phyloP scores from a whole-genome alignment of 2,329 filamentous ascomycete genomes.

The Ophiocordyceps camponoti-leonardi region DNA sequence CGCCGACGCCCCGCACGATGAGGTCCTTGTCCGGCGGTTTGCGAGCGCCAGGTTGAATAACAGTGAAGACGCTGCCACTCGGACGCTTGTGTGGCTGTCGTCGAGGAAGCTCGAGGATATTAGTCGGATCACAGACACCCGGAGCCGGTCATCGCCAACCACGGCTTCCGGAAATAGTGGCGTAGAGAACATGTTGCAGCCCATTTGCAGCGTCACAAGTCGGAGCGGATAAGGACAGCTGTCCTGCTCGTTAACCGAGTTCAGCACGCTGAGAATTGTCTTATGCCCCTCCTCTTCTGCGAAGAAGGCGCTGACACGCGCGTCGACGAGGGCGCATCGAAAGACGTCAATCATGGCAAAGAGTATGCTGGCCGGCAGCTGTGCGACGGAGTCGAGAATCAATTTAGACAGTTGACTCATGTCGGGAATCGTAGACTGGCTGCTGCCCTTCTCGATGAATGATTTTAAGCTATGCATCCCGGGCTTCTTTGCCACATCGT shows the following conservation, averaged over 20 bases:
- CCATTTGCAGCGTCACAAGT: slow-evolving; percentile 66
- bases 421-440: slow-evolving; percentile 46
- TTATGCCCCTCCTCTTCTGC: slow-evolving; percentile 54
- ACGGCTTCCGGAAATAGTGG: slow-evolving; percentile 52
- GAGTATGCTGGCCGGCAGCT: slow-evolving; percentile 44
- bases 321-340: slow-evolving; percentile 58
- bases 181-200: slow-evolving; percentile 71
- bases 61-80: slow-evolving; percentile 67
- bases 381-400: slow-evolving; percentile 34
- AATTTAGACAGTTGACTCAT: slow-evolving; percentile 47
- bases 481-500: slow-evolving; percentile 31
- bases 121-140: slow-evolving; percentile 45
- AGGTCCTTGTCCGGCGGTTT: slow-evolving; percentile 46
- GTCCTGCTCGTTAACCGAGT: slow-evolving; percentile 36
- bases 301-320: slow-evolving; percentile 65
- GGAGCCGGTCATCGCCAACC: slow-evolving; percentile 31
- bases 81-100: slow-evolving; percentile 51
- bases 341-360: slow-evolving; percentile 81
- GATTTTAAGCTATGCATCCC: slow-evolving; percentile 46
- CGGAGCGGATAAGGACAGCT: slow-evolving; percentile 64
- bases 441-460: slow-evolving; percentile 51
- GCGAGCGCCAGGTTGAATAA: slow-evolving; percentile 66
- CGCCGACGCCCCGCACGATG: slow-evolving; percentile 10
- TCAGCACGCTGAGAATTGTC: slow-evolving; percentile 45
- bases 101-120: slow-evolving; percentile 68